Evolutionary conservation across 305 asterid species (phyloP), one percentile per base, ranked within the genome.

Genomic region (Solanum chacoense): DNA sequence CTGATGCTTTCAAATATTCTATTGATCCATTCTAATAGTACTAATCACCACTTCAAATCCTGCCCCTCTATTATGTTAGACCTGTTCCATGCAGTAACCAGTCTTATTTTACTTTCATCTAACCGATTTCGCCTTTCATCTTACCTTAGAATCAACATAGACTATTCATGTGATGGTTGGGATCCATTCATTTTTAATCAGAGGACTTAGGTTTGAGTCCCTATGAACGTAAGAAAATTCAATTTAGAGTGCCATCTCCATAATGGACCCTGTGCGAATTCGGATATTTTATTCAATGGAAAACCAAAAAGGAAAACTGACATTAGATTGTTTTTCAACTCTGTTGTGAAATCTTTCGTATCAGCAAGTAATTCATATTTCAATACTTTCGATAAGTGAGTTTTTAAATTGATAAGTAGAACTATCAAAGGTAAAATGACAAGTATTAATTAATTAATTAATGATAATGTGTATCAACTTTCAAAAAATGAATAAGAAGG

Each of bases 231-330:
- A 55, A 55, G n/a, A 18, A 55, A 55, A 55, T 20, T 18, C 2
- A 2, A 14, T 50, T 50, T 0, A 50, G n/a, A 50, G 9, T 14
- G 20, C 3, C 2, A 16, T 2, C n/a, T 4, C 65, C 24, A 55
- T 55, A 55, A 55, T 63, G 6, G 3, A 1, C 0, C 0, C 2
- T 22, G 28, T 22, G 28, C 0, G 1, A 22, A 63, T 63, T 63
- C 3, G 6, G 1, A 55, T 55, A 18, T 55, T 18, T 55, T 55
- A 8, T 8, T 3, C 6, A 8, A 7, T 1, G 28, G 4, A 26
- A 67, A 24, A 63, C 1, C 5, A 55, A 55, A 63, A 63, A 8
- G 2, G 7, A 45, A n/a, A n/a, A 1, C 18, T 24, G 1, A 2
- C 32, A 24, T 63, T 4, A 63, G 13, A 63, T 22, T 11, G 32